Evolutionary conservation across 2,329 filamentous ascomycete species (phyloP).

Genomic region (Exophiala xenobiotica): DNA sequence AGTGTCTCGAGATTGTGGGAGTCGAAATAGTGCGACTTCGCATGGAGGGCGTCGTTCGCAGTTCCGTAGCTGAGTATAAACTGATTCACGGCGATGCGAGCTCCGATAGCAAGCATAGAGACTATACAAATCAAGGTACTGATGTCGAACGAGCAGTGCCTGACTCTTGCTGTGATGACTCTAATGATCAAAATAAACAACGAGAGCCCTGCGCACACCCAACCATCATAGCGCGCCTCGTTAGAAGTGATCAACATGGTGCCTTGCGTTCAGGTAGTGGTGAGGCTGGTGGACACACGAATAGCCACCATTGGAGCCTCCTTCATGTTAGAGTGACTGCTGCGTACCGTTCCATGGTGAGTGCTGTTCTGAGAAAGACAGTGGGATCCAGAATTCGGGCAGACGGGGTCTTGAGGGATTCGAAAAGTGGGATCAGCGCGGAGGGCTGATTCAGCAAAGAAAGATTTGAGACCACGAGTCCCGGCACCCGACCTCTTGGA

Average conservation of each 20-base stretch:
- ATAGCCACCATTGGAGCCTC: neutral
- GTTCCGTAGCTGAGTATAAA: constrained; percentile 22
- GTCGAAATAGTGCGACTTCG: constrained; percentile 21
- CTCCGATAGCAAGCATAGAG: constrained; percentile 12
- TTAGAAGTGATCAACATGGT: constrained; percentile 22
- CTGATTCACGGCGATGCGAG: constrained; percentile 22
- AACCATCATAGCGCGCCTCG: constrained; percentile 18
- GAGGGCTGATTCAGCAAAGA: neutral
- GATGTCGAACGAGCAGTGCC: constrained; percentile 20
- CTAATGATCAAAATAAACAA: constrained; percentile 21
- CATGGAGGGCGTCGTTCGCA: constrained; percentile 23
- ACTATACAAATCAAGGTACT: constrained; percentile 17
- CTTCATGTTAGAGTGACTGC: neutral
- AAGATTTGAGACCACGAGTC: neutral
- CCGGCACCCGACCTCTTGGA: too few species aligned
- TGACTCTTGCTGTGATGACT: constrained; percentile 15
- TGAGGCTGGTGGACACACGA: neutral
- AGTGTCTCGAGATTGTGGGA: constrained; percentile 29
- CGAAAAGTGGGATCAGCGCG: neutral
- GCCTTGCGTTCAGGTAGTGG: neutral
- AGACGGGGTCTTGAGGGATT: neutral
- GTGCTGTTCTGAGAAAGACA: neutral
- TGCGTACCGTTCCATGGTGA: neutral
- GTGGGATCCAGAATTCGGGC: neutral
- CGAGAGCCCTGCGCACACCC: constrained; percentile 18